These are phyloP conservation scores for Acanthamoeba castellanii DNA, from an alignment of 208 protist genomes.

Conservation along the genomic window DNA sequence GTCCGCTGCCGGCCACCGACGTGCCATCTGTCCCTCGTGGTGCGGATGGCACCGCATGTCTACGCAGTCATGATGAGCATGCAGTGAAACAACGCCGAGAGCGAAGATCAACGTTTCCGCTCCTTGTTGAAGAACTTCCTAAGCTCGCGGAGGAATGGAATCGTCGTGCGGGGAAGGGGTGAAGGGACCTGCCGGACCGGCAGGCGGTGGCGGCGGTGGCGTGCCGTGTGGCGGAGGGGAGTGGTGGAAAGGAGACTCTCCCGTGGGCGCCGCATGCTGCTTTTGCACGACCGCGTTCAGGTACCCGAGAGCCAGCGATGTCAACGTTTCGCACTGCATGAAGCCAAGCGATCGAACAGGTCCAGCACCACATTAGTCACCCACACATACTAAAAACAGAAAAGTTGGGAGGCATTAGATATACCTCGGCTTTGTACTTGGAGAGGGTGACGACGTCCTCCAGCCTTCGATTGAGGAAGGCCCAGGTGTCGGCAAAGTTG, in stretches of 20 bases:
- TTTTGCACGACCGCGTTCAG: neutral
- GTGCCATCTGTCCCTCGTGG: neutral
- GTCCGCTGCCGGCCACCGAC: neutral
- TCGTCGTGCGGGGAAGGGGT: neutral
- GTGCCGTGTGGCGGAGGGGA: neutral
- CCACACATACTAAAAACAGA: no score
- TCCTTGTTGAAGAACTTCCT: neutral
- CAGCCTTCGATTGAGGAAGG: conserved; percentile 43
- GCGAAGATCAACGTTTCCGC: neutral
- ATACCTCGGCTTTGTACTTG: conserved; percentile 47
- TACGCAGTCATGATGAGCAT: neutral
- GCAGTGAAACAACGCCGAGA: neutral
- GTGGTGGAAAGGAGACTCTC: neutral
- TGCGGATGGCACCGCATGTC: conserved; percentile 8
- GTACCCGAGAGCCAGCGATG: conserved; percentile 14
- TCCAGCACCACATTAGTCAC: neutral
- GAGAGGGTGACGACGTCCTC: conserved; percentile 36
- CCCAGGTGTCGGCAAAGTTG: conserved; percentile 52
- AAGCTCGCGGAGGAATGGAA: neutral
- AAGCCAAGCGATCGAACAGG: no score
- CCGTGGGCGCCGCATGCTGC: neutral
- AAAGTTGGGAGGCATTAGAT: neutral
- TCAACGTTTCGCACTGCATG: neutral
- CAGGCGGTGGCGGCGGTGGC: neutral
- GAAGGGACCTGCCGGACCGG: conserved; percentile 3